These are phyloP conservation scores for Phytopythium sindhum DNA, from an alignment of 352 stramenopile genomes.

Conservation along the genomic window DNA sequence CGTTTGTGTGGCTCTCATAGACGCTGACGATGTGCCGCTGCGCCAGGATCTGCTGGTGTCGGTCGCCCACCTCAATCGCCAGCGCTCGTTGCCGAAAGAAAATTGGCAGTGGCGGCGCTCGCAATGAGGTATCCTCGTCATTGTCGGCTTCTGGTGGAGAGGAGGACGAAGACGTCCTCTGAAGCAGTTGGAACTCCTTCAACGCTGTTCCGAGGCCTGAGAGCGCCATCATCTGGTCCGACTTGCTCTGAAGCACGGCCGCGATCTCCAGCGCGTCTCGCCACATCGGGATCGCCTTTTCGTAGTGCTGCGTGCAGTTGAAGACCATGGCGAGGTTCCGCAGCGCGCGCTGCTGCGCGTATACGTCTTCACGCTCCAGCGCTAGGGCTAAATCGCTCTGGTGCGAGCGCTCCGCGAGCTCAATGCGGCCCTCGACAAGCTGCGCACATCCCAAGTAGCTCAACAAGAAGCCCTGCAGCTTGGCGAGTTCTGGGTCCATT, in stretches of 20 bases:
- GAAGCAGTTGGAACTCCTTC: constrained; percentile 17
- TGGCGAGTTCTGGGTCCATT: constrained; percentile 25
- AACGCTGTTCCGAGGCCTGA: constrained; percentile 39
- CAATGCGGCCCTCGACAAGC: constrained; percentile 40
- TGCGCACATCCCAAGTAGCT: constrained; percentile 44
- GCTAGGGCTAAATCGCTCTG: constrained; percentile 48
- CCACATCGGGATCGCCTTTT: constrained; percentile 51
- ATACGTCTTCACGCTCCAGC: constrained; percentile 47
- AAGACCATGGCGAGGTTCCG: constrained; percentile 54
- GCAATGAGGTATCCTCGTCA: constrained; percentile 11
- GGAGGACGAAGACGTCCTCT: not conserved
- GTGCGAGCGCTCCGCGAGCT: constrained; percentile 34
- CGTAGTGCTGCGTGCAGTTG: constrained; percentile 36
- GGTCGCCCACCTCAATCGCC: constrained; percentile 34
- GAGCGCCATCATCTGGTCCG: constrained; percentile 41
- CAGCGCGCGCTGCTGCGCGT: constrained; percentile 44
- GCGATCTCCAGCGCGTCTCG: constrained; percentile 46
- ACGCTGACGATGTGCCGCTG: constrained; percentile 44
- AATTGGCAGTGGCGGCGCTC: constrained; percentile 25
- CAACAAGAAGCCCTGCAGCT: constrained; percentile 40
- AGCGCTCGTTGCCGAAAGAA: constrained; percentile 46
- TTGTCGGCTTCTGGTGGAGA: not conserved
- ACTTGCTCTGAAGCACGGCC: constrained; percentile 32
- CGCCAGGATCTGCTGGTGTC: constrained; percentile 40
- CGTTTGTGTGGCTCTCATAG: constrained; percentile 37